Evolutionary conservation across 164 flowering plant genomes (phyloP), one percentile per base, ranked within the genome.

Genomic region (Liquidambar formosana): DNA sequence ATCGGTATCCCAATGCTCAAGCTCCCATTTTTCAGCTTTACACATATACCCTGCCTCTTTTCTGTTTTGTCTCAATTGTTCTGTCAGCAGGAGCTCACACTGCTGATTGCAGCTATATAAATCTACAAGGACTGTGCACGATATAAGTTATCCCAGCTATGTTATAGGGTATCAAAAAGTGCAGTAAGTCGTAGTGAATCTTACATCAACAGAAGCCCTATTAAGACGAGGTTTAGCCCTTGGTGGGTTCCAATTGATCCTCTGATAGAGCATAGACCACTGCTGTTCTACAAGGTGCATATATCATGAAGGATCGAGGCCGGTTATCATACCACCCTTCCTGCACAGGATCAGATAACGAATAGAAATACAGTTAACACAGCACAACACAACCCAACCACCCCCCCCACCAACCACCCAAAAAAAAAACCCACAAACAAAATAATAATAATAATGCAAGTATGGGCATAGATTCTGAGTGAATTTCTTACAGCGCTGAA

Each of bases 221-320:
- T 45, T 16, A 27, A 14, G 10, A 28, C 9, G 16, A 19, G 16
- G 27, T 60, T 59, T 18, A 61, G n/a, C 21, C 66, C 52, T 54
- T 46, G 16, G 48, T 38, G 10, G 66, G 66, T 63, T 61, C 73
- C 49, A 33, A 33, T 43, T 81, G 77, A 46, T 82, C 78, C 43
- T 82, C 80, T 11, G 68, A 75, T 25, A 80, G 72, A 22, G 88
- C 92, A 75, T 96, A 96, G 33, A 96, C 98, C 45, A 93, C 97
- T 23, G 86, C 98, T 22, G 99, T 90, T 80, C 99, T 84, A 70
- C 78, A 67, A 57, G 99, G 99, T n/a, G 96, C 82, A 65, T 96
- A 96, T 21, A 93, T 77, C 66, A 82, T 66, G 77, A 96, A 85
- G 18, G 98, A 96, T 51, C 64, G 76, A 25, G 99, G 97, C 18